Conservation (phyloP, 495 filamentous ascomycete species). For the Lophium mytilinum region DNA sequence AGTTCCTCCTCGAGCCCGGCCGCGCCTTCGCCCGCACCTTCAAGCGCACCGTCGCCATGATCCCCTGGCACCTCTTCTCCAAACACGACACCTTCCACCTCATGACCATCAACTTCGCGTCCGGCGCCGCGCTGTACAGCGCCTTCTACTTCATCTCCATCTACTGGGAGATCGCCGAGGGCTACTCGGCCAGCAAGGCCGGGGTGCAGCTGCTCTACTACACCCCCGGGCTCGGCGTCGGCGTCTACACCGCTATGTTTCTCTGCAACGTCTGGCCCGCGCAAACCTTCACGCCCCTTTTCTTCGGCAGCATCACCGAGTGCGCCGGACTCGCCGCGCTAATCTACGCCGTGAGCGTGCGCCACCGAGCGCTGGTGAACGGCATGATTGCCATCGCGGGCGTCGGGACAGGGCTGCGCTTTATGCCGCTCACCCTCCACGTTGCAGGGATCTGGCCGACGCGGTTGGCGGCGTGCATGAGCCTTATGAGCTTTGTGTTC, state of each 20-base stretch:
- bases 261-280: constrained; percentile 48
- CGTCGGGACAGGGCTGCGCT: constrained; percentile 44
- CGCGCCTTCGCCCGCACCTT: constrained; percentile 36
- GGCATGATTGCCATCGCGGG: constrained; percentile 55
- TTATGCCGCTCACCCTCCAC: constrained; percentile 46
- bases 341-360: constrained; percentile 38
- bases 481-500: constrained; percentile 42
- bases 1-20: constrained; percentile 47
- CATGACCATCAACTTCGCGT: constrained; percentile 45
- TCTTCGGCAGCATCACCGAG: constrained; percentile 41
- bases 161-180: constrained; percentile 50
- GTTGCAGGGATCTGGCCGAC: constrained; percentile 46
- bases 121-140: constrained; percentile 40
- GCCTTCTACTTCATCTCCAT: constrained; percentile 55
- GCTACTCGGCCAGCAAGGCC: constrained; percentile 38
- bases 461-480: constrained; percentile 43
- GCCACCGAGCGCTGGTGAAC: constrained; percentile 39
- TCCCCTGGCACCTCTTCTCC: constrained; percentile 45
- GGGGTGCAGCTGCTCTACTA: constrained; percentile 46
- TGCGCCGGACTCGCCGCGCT: constrained; percentile 43
- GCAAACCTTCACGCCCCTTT: constrained; percentile 46
- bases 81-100: constrained; percentile 46
- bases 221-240: constrained; percentile 40
- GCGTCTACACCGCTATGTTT: constrained; percentile 47
- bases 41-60: constrained; percentile 45